Conservation (phyloP, 2,329 filamentous ascomycete genomes). For the Hypoxylon sp. region DNA sequence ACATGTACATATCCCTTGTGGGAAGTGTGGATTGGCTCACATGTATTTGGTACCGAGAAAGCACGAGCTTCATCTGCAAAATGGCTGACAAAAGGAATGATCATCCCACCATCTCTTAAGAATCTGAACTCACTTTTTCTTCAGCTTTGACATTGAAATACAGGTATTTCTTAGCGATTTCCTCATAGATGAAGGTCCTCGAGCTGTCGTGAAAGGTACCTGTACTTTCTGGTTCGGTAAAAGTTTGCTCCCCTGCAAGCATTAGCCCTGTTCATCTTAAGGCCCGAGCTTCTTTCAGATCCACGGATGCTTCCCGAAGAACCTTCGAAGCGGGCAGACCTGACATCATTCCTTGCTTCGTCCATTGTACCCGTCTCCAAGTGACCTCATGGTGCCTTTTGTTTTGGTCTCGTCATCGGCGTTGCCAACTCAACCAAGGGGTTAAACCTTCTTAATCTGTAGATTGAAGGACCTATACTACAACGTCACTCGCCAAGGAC, state of each 20-base stretch:
- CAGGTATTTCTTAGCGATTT: neutral
- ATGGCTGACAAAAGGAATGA: slow-evolving; percentile 25
- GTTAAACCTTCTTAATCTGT: neutral
- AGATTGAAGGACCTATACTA: slow-evolving; percentile 7
- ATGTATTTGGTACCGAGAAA: slow-evolving; percentile 23
- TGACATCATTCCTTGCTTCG: slow-evolving; percentile 41
- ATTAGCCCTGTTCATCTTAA: slow-evolving; percentile 31
- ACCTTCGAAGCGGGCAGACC: slow-evolving; percentile 22
- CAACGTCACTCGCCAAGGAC: slow-evolving; percentile 1
- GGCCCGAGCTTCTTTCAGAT: slow-evolving; percentile 29
- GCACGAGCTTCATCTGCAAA: slow-evolving; percentile 38
- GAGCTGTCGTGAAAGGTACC: slow-evolving; percentile 11
- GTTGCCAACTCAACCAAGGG: slow-evolving; percentile 19
- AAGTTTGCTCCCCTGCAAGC: slow-evolving; percentile 18
- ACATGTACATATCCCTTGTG: slow-evolving; percentile 2
- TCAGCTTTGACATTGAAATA: slow-evolving; percentile 8
- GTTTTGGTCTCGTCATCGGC: slow-evolving; percentile 15
- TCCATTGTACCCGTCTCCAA: slow-evolving; percentile 39
- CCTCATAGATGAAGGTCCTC: slow-evolving; percentile 4
- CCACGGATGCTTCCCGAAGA: slow-evolving; percentile 44
- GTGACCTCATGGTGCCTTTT: slow-evolving; percentile 46
- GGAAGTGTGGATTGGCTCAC: slow-evolving; percentile 13
- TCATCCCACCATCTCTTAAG: slow-evolving; percentile 38
- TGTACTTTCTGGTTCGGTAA: slow-evolving; percentile 21
- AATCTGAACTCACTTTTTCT: slow-evolving; percentile 18